Percentiles rank a stretch among this genome's conserved stretches.
Evolutionary conservation across 1,284 basidiomycete species (phyloP).

Genomic region (Leccinum subrobustum): DNA sequence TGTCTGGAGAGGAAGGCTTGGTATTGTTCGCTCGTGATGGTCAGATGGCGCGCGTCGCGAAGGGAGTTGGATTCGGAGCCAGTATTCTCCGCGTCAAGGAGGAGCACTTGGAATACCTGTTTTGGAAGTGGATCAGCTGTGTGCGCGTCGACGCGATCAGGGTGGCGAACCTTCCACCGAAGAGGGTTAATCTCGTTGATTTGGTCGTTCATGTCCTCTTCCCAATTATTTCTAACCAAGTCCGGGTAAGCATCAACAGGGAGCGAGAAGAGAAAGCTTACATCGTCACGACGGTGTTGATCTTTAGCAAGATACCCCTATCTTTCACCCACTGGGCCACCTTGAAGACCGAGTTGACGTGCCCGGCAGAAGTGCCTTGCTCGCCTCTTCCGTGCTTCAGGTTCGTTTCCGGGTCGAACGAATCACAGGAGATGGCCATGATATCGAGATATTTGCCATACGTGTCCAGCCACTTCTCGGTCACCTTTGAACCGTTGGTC

Average conservation of each 20-base stretch:
- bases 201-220: constrained; percentile 20
- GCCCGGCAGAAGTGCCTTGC: constrained; percentile 23
- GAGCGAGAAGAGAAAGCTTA: not conserved
- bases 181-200: constrained; percentile 11
- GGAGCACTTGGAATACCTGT: constrained; percentile 21
- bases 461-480: constrained; percentile 38
- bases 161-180: constrained; percentile 14
- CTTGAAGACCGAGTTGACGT: constrained; percentile 13
- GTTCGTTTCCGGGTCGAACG: constrained; percentile 37
- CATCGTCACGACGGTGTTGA: constrained; percentile 17
- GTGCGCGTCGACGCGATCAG: not conserved
- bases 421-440: constrained; percentile 41
- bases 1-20: constrained; percentile 15
- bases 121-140: not conserved
- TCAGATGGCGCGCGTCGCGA: constrained; percentile 13
- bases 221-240: constrained; percentile 12
- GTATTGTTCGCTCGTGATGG: constrained; percentile 13
- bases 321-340: constrained; percentile 11
- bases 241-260: not conserved
- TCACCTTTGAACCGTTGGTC: constrained; percentile 39
- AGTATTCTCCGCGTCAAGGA: constrained; percentile 19
- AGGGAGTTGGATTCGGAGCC: constrained; percentile 15
- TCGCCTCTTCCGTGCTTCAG: constrained; percentile 32
- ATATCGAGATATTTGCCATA: constrained; percentile 39
- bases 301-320: constrained; percentile 26